Conservation (phyloP, 371 early-diverging fungal species). For the Circinella umbellata region DNA sequence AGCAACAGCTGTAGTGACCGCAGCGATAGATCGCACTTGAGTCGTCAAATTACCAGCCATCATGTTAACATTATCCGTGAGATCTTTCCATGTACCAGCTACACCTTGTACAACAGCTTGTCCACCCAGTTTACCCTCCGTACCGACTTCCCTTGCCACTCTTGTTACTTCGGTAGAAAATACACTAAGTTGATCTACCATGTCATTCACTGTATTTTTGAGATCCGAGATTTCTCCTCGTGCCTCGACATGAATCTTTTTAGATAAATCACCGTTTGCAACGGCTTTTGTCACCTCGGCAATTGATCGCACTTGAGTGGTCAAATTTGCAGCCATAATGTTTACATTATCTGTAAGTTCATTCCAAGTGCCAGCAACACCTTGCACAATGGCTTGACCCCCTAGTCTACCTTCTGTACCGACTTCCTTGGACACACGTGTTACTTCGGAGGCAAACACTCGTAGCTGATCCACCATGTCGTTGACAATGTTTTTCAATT, state of each 20-base stretch:
- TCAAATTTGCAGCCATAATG: constrained; percentile 57
- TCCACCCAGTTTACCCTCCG: neutral
- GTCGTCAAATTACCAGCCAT: constrained; percentile 49
- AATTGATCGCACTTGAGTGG: constrained; percentile 62
- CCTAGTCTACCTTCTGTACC: constrained; percentile 57
- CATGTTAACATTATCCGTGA: constrained; percentile 66
- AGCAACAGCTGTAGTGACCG: constrained; percentile 53
- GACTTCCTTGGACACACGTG: constrained; percentile 53
- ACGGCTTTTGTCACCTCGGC: constrained; percentile 62
- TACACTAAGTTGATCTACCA: neutral
- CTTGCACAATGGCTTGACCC: constrained; percentile 47
- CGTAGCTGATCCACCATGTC: constrained; percentile 52
- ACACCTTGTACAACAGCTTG: neutral
- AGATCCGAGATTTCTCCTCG: constrained; percentile 12
- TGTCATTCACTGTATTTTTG: neutral
- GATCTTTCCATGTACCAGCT: constrained; percentile 61
- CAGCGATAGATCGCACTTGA: constrained; percentile 58
- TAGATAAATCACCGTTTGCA: constrained; percentile 56
- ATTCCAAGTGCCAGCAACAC: constrained; percentile 68
- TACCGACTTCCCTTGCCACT: constrained; percentile 1
- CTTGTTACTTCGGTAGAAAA: neutral
- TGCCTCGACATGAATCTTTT: constrained; percentile 53
- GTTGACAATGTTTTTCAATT: constrained; percentile 40
- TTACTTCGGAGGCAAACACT: constrained; percentile 55
- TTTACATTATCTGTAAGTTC: constrained; percentile 69